These are phyloP conservation scores for Aspergillus heteromorphus DNA, from an alignment of 495 filamentous ascomycete genomes.

Conservation along the genomic window DNA sequence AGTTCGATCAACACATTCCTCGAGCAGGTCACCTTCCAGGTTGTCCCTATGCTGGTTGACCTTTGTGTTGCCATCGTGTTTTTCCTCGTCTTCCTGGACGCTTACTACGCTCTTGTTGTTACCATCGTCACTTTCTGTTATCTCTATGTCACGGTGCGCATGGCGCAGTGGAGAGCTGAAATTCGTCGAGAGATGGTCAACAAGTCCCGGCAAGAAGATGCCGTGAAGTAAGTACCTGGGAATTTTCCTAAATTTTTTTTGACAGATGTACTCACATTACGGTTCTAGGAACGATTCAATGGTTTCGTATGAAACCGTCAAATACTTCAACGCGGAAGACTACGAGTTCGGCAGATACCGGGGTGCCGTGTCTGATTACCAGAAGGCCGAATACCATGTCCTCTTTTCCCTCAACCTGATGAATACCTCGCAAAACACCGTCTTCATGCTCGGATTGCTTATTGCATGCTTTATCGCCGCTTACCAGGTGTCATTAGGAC, in stretches of 20 bases:
- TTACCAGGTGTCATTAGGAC: constrained; percentile 74
- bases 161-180: constrained; percentile 89
- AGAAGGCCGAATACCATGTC: constrained; percentile 82
- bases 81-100: constrained; percentile 75
- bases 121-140: constrained; percentile 92
- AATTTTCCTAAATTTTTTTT: not conserved
- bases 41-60: constrained; percentile 91
- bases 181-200: constrained; percentile 92
- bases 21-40: constrained; percentile 91
- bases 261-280: constrained; percentile 38
- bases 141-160: constrained; percentile 88
- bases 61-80: constrained; percentile 80
- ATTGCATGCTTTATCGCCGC: constrained; percentile 80
- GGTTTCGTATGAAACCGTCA: constrained; percentile 96
- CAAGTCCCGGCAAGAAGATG: constrained; percentile 87
- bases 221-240: constrained; percentile 59
- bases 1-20: constrained; percentile 95
- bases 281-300: constrained; percentile 79
- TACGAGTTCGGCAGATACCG: constrained; percentile 90
- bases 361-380: constrained; percentile 71
- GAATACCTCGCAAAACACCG: constrained; percentile 89
- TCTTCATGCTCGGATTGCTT: constrained; percentile 87
- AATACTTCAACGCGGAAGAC: constrained; percentile 95
- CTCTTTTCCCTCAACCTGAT: constrained; percentile 82
- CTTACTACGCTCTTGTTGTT: constrained; percentile 88